Base-by-base conservation (phyloP, 2,329 filamentous ascomycete genomes). In the Alternaria sp. region DNA sequence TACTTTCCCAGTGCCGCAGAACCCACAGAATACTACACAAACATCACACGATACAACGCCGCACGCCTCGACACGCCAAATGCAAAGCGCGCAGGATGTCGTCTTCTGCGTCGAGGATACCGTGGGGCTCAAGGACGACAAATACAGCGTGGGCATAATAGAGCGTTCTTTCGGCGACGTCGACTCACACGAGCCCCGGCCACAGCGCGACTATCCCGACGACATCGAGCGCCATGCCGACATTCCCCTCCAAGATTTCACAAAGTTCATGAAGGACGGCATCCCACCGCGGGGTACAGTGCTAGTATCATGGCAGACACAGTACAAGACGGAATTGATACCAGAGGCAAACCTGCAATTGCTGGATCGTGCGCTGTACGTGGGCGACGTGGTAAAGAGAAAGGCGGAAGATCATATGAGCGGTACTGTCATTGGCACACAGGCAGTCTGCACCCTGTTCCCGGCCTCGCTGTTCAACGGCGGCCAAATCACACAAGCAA, bases 361-460 rank as follows among this genome's bases (percentile, higher is more conserved):
- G 22, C 73, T 88, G 30, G 85, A 87, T 72, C 82, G 86, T n/a
- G 76, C 79, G 1, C 74, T 88, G 14, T 79, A 82, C 50, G 81
- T 87, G 16, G 86, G 86, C 27, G 84, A 87, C 66, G 77, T 83
- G 12, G 86, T 88, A 53, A 87, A 86, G 71, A 76, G 79, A 34
- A 77, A 79, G 41, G 74, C 79, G 0, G 79, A 79, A 22, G 81
- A 84, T 64, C 78, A 82, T 16, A 81, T 85, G 74, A 86, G 83
- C 54, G 86, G 86, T 27, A 85, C 83, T 3, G 81, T 88, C 49
- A 81, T 87, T 53, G 83, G 81, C 60, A 80, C 81, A 2, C 78
- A 75, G 30, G 80, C 81, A 3, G 77, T 71, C 44, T 86, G 84
- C 74, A 82, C 75, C 34, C 81, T 85, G 41, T 75, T 78, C 38